phyloP scores from a whole-genome alignment of 345 rosid genomes.

The Salix dunnii region DNA sequence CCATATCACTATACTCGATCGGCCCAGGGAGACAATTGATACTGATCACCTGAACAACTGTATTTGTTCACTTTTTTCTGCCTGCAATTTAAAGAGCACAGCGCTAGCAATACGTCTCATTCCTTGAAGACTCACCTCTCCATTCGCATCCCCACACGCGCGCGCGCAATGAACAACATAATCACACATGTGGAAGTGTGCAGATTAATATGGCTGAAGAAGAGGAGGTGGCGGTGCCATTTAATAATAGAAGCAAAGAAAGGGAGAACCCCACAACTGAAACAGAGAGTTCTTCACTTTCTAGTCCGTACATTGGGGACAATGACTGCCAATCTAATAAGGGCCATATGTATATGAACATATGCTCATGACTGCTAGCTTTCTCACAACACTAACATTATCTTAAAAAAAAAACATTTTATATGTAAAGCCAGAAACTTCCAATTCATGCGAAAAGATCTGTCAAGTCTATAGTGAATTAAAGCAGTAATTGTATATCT shows the following conservation, averaged over 20 bases:
- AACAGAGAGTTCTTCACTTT: slow-evolving; percentile 19
- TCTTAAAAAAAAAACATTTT: slow-evolving; percentile 25
- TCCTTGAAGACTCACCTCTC: slow-evolving; percentile 19
- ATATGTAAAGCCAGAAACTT: slow-evolving; percentile 29
- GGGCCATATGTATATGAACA: slow-evolving; percentile 25
- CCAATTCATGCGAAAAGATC: slow-evolving; percentile 18
- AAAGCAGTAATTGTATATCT: slow-evolving; percentile 1
- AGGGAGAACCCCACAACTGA: slow-evolving; percentile 8
- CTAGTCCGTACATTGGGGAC: slow-evolving; percentile 37
- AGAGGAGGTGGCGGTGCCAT: neutral
- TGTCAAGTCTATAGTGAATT: slow-evolving; percentile 15
- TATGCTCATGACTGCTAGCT: slow-evolving; percentile 18
- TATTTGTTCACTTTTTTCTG: slow-evolving; percentile 14
- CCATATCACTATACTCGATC: slow-evolving; percentile 27
- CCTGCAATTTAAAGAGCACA: slow-evolving; percentile 3
- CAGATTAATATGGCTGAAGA: neutral
- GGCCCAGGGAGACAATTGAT: slow-evolving; percentile 17
- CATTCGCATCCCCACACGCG: neutral
- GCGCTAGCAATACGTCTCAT: neutral
- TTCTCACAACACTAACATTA: slow-evolving; percentile 28
- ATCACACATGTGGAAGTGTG: neutral
- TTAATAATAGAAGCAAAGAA: neutral
- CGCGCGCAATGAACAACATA: neutral
- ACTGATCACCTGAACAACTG: slow-evolving; percentile 25
- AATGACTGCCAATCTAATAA: slow-evolving; percentile 30